Evolutionary conservation across 257 asterid species (phyloP), one percentile per base, ranked within the genome.

Genomic region (Catharanthus roseus): DNA sequence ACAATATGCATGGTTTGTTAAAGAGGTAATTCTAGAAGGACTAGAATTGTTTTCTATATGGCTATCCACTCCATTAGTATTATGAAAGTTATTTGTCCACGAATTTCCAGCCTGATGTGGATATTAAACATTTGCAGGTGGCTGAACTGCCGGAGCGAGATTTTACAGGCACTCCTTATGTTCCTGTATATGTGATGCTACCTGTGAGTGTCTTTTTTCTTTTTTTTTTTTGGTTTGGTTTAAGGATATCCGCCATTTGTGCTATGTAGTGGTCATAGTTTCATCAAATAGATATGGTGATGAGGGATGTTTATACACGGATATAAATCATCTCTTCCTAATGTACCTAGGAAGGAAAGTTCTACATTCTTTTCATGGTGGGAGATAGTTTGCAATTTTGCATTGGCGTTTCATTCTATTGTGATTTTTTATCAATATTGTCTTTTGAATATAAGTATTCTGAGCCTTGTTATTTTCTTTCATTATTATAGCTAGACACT

Each of bases 141-240:
- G 79, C 71, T 69, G 34, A 67, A 79, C 69, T 75, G 75, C 85
- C 39, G 13, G 92, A 82, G 77, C 85, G 87, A 76, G 95, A 86
- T 77, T 87, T 84, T 47, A 73, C 90, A 2, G 90, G 77, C 77
- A 87, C 90, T 19, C 81, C 96, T 51, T 89, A 83, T 80, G 84
- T 89, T 73, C 92, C 95, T 3, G 73, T 89, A 26, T 87, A 78
- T 65, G 90, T 87, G 84, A 87, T 86, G 96, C 84, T 87, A 55
- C 93, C 96, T 5, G 93, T 89, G 87, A 89, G 96, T 89, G 67
- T 6, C 16, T 21, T 24, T 23, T 33, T 33, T 16, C 68, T 74
- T 66, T 68, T n/a, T n/a, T n/a, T n/a, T n/a, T n/a, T n/a, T n/a
- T n/a, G n/a, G n/a, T n/a, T n/a, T n/a, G n/a, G 47, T 69, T 26